Evolutionary conservation across 2,329 filamentous ascomycete species (phyloP), one percentile per base, ranked within the genome.

Genomic region (Fusarium coicis): DNA sequence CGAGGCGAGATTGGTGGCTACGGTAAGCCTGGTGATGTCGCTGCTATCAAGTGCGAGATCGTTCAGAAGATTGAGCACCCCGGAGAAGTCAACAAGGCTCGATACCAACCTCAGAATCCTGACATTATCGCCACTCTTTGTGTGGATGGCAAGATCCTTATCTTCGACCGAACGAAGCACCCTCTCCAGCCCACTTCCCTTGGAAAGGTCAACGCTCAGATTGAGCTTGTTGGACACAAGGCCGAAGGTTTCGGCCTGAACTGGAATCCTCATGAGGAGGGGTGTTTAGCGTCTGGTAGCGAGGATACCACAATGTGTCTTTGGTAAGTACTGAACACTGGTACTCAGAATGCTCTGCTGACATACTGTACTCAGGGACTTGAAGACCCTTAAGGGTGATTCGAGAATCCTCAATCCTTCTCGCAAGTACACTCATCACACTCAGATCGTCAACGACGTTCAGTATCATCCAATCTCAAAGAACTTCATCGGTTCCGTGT

Each of bases 151-250:
- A 92, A 91, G 74, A 93, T 98, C 46, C 91, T 98, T 81, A 91
- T 99, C 75, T 99, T 97, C 84, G 96, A 99, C 84, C 92, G 96
- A 74, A 97, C 96, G 59, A 98, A 98, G 87, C 96, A 98, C 81
- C 92, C 92, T 54, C 90, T 92, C 63, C 86, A 92, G 71, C 95
- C 96, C 12, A 89, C 91, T 32, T 75, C 76, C 21, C 70, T 77
- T 19, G 92, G 92, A 68, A 90, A 87, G 58, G 88, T 95, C 63
- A 93, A 92, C 76, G 92, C 95, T 32, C 93, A 98, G 80, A 91
- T 97, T 64, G 93, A 94, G 80, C 89, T 98, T 32, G 84, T 93
- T 47, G 96, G 96, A 7, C 96, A 99, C 83, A 91, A 89, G 66
- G 89, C 90, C 72, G 96, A 99, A 83, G 96, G 96, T 1, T 99